phyloP scores from a whole-genome alignment of 2,329 filamentous ascomycete species.

The Claviceps monticola region DNA sequence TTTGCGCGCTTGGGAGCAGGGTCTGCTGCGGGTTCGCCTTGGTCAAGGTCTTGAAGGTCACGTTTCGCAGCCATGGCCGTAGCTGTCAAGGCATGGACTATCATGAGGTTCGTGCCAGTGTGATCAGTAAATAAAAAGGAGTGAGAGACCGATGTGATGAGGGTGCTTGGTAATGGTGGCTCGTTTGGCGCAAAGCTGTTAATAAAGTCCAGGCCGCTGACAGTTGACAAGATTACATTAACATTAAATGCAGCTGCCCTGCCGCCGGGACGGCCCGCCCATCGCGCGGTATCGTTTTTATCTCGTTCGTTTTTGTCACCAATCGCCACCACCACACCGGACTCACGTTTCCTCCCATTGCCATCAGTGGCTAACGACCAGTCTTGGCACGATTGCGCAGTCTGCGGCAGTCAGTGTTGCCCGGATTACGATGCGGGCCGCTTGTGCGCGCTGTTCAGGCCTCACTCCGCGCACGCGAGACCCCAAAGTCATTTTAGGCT shows the following conservation, averaged over 20 bases:
- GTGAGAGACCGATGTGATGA: not conserved
- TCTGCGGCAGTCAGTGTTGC: not conserved
- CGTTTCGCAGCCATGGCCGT: constrained; percentile 22
- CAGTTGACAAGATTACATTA: not conserved
- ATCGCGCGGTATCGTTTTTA: not conserved
- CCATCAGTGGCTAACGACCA: not conserved
- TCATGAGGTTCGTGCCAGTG: not conserved
- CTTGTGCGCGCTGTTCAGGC: constrained; percentile 14
- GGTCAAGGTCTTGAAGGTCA: constrained; percentile 17
- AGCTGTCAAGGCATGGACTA: not conserved
- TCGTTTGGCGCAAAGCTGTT: not conserved
- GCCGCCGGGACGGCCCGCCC: not conserved
- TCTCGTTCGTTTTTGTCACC: not conserved
- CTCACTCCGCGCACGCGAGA: constrained; percentile 2
- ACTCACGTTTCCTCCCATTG: not conserved
- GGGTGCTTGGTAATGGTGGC: not conserved
- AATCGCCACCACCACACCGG: not conserved
- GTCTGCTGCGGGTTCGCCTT: constrained; percentile 13
- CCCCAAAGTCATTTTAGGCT: not conserved
- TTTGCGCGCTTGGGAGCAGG: constrained; percentile 15
- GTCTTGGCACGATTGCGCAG: not conserved
- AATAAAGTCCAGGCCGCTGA: no score
- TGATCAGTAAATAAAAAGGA: not conserved
- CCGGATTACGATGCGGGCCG: constrained; percentile 14
- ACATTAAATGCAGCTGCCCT: not conserved